Percentiles rank a stretch among this genome's conserved stretches.
Evolutionary conservation across 208 protist species (phyloP).

Genomic region (Trypanosoma mega): DNA sequence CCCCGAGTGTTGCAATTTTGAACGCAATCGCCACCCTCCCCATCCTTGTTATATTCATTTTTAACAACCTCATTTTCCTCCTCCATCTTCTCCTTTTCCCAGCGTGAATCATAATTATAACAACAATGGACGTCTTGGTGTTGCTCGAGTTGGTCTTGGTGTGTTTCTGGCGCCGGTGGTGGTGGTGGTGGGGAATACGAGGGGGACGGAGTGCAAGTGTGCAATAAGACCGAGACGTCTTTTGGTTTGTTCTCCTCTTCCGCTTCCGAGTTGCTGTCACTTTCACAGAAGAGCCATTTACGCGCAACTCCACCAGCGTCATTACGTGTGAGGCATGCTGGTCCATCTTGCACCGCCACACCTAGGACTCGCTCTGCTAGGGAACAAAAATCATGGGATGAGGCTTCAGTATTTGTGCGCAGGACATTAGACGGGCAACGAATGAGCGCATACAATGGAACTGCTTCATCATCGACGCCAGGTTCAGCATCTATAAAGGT

Average conservation of each 20-base stretch:
- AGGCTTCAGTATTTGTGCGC: slow-evolving; percentile 1
- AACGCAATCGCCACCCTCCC: too few relatives aligned
- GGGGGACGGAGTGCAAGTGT: too few relatives aligned
- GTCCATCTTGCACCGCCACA: slow-evolving; percentile 21
- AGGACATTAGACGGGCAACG: slow-evolving; percentile 48
- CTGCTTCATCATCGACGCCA: slow-evolving; percentile 66
- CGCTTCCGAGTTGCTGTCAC: neutral
- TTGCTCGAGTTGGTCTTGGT: too few relatives aligned
- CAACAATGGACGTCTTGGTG: too few relatives aligned
- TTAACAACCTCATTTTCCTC: slow-evolving; percentile 6
- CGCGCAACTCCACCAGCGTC: neutral
- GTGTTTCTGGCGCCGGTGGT: too few relatives aligned
- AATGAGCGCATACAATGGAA: slow-evolving; percentile 62
- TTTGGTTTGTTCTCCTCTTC: too few relatives aligned
- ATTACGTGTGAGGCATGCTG: neutral
- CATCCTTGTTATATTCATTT: too few relatives aligned
- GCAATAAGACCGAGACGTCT: too few relatives aligned
- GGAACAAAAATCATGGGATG: slow-evolving; percentile 24
- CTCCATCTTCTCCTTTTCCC: neutral
- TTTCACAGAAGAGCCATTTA: neutral
- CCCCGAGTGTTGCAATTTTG: too few relatives aligned
- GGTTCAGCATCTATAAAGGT: slow-evolving; percentile 57
- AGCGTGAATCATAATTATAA: too few relatives aligned
- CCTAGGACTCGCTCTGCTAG: slow-evolving; percentile 34
- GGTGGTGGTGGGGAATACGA: too few relatives aligned